Base-by-base conservation (phyloP, 2,329 filamentous ascomycete species). In the Dothideomycetes sp. region DNA sequence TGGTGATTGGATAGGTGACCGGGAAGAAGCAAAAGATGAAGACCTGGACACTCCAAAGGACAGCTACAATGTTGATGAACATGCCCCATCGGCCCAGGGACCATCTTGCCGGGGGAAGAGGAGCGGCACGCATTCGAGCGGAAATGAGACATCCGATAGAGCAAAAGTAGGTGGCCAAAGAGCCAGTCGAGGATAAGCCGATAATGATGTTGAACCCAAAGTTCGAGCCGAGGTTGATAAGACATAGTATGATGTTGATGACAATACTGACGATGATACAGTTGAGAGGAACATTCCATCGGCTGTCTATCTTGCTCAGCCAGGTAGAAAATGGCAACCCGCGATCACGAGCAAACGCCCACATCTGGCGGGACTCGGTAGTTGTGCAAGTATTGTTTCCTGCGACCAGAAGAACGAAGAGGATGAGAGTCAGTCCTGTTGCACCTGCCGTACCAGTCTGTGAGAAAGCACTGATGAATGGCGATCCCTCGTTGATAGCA, bases 271-370 rank as follows among this genome's bases (percentile, higher is more conserved):
- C 37, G 24, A 43, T 36, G 34, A 48, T 47, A 2, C 48, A 40
- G 11, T 44, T 46, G 19, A 45, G 33, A 8, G 45, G 45, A 10
- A 43, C 37, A 4, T 37, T 29, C 14, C n/a, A 12, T 14, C 31
- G 2, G 4, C 18, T 12, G 34, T 35, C 18, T n/a, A 42, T 36
- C 31, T 33, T 22, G 15, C 41, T 36, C 27, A 43, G 36, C n/a
- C 36, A 43, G 16, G 41, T 10, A 30, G 49, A 47, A 32, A 64
- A 65, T 0, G 63, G 63, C 2, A 66, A 51, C 3, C 64, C 64
- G 3, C 54, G 49, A 40, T 68, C 64, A 24, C 64, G 57, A 10
- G 64, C 62, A 45, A 67, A 66, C 0, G 62, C 61, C 38, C 55
- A 68, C 12, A 43, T 31, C 11, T 43, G 41, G 18, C 41, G 33